Base-by-base conservation (phyloP, 352 stramenopile species). In the Globisporangium megalacanthum region DNA sequence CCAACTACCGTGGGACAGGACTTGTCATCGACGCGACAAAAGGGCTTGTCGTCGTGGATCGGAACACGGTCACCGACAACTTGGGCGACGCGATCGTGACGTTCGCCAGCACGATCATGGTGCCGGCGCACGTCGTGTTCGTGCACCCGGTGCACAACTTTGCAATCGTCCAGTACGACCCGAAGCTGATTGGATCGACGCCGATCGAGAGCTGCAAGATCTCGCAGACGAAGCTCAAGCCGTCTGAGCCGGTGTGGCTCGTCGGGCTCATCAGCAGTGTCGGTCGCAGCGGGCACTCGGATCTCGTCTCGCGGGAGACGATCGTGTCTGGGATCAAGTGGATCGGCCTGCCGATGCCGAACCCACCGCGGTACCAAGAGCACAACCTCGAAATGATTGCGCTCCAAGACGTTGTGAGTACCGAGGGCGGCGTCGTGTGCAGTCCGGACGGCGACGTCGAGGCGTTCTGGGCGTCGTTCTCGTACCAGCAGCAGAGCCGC, bases 121-220 rank as follows among this genome's bases (percentile, higher is more conserved):
- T 94, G 11, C 86, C 88, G 0, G 89, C 82, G 10, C 75, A 87
- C 19, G 83, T 96, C 0, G 72, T 96, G n/a, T 97, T 97, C 54
- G 85, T 97, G 1, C 92, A 98, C 59, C 92, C 92, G 6, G 79
- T 96, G 56, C 89, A 97, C 70, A 97, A 97, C 64, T 97, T 97
- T 56, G 84, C 86, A 8, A 93, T 97, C 56, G 79, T 98, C 15
- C 84, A 95, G 66, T 97, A 96, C 64, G 86, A 98, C 60, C 83
- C 88, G 22, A 85, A 85, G 61, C 69, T 91, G 11, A 93, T 94
- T 61, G 85, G 85, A 1, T 88, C 82, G 8, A 92, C 85, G 14
- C 83, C 83, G 0, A 89, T 95, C 44, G 69, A 90, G 56, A 89
- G 80, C 59, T 92, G 83, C 57, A 75, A 77, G 58, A 74, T 95